Conservation (phyloP, 2,329 filamentous ascomycete genomes). For the Beauveria caledonica region DNA sequence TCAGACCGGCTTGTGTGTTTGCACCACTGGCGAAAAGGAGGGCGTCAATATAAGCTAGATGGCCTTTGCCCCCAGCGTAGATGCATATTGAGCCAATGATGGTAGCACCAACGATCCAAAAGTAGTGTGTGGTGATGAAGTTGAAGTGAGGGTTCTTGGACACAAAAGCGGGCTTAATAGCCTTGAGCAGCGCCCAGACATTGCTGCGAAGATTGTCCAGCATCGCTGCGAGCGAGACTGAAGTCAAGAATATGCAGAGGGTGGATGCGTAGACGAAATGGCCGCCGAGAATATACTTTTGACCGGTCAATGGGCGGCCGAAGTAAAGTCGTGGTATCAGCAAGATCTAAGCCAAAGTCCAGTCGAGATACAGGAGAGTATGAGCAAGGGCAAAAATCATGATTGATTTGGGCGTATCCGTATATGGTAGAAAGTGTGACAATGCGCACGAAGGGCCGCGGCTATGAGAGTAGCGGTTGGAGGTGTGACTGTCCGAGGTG, state of each 20-base stretch:
- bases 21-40: conserved; percentile 81
- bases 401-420: background rate
- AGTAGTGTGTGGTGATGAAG: conserved; percentile 76
- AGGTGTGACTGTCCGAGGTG: background rate
- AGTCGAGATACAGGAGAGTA: conserved; percentile 16
- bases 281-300: background rate
- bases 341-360: conserved; percentile 17
- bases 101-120: conserved; percentile 68
- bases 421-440: background rate
- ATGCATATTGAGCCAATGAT: conserved; percentile 72
- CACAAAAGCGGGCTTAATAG: conserved; percentile 48
- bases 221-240: conserved; percentile 17
- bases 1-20: conserved; percentile 87
- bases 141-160: conserved; percentile 62
- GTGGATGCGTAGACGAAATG: background rate
- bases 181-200: conserved; percentile 35
- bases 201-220: conserved; percentile 25
- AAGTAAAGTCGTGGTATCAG: background rate
- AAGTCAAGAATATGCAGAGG: background rate
- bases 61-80: conserved; percentile 49
- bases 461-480: background rate
- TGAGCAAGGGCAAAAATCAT: conserved; percentile 8
- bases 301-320: background rate
- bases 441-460: background rate
- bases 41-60: conserved; percentile 73